Base-by-base conservation (phyloP, 495 filamentous ascomycete species). In the Penicillium goetzii region DNA sequence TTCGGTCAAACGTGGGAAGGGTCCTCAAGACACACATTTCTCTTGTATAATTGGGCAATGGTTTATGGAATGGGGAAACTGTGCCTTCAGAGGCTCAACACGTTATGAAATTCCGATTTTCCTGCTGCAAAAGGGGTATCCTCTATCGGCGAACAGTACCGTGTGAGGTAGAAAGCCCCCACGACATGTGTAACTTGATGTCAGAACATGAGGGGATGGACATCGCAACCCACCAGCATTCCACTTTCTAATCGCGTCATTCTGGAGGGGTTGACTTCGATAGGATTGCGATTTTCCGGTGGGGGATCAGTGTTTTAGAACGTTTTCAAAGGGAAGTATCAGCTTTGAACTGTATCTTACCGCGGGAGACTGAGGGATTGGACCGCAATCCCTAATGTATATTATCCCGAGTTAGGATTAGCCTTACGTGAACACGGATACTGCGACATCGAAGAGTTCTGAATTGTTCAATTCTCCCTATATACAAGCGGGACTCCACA, bases 1-100 rank as follows among this genome's bases (percentile, higher is more conserved):
- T 30, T 67, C 50, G 40, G 68, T 66, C 7, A 71, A 25, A 11
- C 52, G 65, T 0, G 56, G 43, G 17, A 68, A 62, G n/a, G 41
- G 32, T 26, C 19, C n/a, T 17, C 17, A 19, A n/a, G 17, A 9
- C 7, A 30, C 30, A 14, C 12, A 2, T 19, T 51, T 25, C 4
- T 57, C 15, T 17, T 32, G 9, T 32, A 4, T n/a, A 2, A 52
- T 30, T 32, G 50, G 50, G 26, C 26, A 23, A 5, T 11, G 9
- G 41, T 10, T 10, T 9, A 30, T 10, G 12, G 2, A 30, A 32
- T 23, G 50, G 11, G 50, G 50, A 17, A 32, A 52, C 32, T 52
- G 25, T 32, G 14, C 50, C 50, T 52, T 45, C 25, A 26, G 30
- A 51, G 6, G 49, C 28, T 26, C 23, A 14, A 51, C 12, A 0